Evolutionary conservation across 2,329 filamentous ascomycete genomes (phyloP), one percentile per base, ranked within the genome.

Genomic region (Aspergillus eucalypticola): DNA sequence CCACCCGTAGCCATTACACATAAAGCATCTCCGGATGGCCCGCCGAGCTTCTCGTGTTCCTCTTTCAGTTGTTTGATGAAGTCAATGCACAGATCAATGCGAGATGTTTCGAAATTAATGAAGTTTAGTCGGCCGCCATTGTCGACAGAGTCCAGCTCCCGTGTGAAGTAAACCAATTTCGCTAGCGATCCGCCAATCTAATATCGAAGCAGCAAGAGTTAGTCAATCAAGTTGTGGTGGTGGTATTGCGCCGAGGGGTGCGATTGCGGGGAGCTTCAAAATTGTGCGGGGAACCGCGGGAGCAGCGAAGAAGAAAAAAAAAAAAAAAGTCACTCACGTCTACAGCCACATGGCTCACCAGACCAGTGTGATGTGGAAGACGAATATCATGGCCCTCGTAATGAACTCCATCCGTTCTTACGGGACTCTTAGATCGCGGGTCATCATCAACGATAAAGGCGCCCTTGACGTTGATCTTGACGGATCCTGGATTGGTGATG

Each of bases 111-210:
- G 78, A 98, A 98, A 71, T 89, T 96, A 71, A 96, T 85, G 73
- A 99, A 99, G 77, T 96, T 96, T 56, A 99, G 83, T 23, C 95
- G 88, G 58, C 95, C 95, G 58, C 95, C 95, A 53, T 90, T 88
- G 68, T 93, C 90, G 27, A 83, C 86, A 11, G 89, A 90, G 72
- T 90, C 85, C 44, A 90, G 85, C 77, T 98, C 95, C 66, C 91
- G 90, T 17, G 93, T 95, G 73, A 98, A 98, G 81, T 97, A 99
- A 61, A 99, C 95, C 49, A 99, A 86, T 80, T 99, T 99, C 66
- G 92, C 93, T 35, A 99, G 83, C 15, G 93, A 96, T 67, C 95
- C 95, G 66, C 95, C 95, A 76, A 99, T 98, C 91, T 96, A 50
- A 39, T n/a, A 58, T n/a, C 3, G 46, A 19, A 11, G 42, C 13